Evolutionary conservation across 2,329 filamentous ascomycete genomes (phyloP).

Genomic region (Pseudocercospora fuligena): DNA sequence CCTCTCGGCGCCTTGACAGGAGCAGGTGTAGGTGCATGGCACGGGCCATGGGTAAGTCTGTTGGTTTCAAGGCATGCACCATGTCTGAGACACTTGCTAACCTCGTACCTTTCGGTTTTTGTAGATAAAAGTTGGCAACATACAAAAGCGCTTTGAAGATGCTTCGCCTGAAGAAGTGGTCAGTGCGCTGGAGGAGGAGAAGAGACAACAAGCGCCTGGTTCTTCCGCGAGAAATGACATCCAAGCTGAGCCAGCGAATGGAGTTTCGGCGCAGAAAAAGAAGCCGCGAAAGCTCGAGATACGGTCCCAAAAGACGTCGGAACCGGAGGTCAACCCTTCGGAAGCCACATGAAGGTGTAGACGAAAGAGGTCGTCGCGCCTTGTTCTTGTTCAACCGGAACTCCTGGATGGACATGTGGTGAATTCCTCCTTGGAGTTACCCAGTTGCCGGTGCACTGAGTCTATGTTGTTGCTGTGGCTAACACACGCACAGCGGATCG

Average conservation of each 20-base stretch:
- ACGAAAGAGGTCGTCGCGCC: neutral
- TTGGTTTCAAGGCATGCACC: no score
- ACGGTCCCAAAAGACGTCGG: conserved; percentile 7
- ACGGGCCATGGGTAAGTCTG: conserved; percentile 52
- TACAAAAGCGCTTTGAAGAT: conserved; percentile 26
- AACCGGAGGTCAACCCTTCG: neutral
- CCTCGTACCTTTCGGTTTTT: no score
- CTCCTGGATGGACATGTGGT: neutral
- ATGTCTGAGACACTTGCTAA: no score
- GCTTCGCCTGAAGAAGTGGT: conserved; percentile 29
- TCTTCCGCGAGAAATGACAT: neutral
- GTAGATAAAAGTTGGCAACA: conserved; percentile 44
- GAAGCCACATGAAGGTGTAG: neutral
- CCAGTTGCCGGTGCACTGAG: neutral
- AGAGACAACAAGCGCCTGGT: conserved; percentile 1
- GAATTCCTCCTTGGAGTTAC: neutral
- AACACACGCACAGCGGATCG: neutral
- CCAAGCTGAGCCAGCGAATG: neutral
- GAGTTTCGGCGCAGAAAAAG: conserved; percentile 11
- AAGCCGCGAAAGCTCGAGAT: conserved; percentile 32
- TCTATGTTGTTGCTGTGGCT: neutral
- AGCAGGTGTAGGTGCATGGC: conserved; percentile 46
- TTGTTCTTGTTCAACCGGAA: neutral
- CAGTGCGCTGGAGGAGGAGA: conserved; percentile 23
- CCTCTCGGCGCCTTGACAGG: conserved; percentile 37